Base-by-base conservation (phyloP, 305 asterid species). In the Fraxinus albicans region DNA sequence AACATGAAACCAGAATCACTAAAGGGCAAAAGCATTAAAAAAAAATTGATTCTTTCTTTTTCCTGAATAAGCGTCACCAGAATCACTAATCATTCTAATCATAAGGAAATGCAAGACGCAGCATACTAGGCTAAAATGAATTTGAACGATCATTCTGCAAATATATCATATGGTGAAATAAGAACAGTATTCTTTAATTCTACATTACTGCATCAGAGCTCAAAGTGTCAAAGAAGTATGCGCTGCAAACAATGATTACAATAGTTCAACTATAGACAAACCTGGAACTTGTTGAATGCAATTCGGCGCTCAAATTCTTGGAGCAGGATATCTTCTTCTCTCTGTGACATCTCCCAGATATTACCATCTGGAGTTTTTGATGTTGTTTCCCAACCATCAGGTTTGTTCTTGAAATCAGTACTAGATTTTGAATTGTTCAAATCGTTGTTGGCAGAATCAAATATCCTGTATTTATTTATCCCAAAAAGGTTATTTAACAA, bases 311-410 rank as follows among this genome's bases (percentile, higher is more conserved):
- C 98, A 86, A 91, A 95, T 88, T 95, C 99, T 89, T 95, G 99
- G 86, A 95, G 97, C 70, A 95, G 82, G 81, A 95, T 91, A 81
- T 94, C 98, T 88, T 95, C 97, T 86, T 94, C 99, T 84, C 97
- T 91, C 83, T 91, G 97, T 63, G 98, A 90, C 91, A 95, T 92
- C 88, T 94, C 98, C 99, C 99, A 95, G 60, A 94, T 82, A 83
- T 87, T 96, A 58, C 96, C 97, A 76, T 93, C 96, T 25, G 89
- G 90, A 63, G 84, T 69, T 87, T 92, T 94, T 6, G 95, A 89
- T 10, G 91, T 93, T 21, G 97, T 90, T 89, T 94, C 99, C 98
- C 99, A 96, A 23, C 99, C 98, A 83, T 95, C 97, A 6, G 99
- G 98, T 78, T 89, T 95, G 85, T 90, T 94, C 79, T 93, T 95